Conservation (phyloP, 2,329 filamentous ascomycete genomes). For the Trichoderma brevicompactum region DNA sequence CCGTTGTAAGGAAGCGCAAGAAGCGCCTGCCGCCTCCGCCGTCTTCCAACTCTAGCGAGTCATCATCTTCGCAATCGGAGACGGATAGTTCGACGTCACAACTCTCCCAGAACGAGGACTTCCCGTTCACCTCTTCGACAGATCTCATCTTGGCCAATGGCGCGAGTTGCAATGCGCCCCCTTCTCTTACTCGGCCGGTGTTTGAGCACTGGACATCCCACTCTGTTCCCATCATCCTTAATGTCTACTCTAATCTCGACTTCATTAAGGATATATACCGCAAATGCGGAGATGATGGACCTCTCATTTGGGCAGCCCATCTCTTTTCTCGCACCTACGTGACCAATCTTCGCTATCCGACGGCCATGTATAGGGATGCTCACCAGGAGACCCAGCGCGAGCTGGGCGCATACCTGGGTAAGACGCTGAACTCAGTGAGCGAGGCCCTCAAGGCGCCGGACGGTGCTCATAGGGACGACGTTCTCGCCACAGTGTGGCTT, state of each 20-base stretch:
- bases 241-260: constrained; percentile 43
- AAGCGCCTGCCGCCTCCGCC: constrained; percentile 34
- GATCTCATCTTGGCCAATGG: neutral
- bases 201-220: constrained; percentile 46
- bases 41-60: neutral
- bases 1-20: constrained; percentile 40
- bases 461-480: constrained; percentile 41
- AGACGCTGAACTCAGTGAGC: constrained; percentile 45
- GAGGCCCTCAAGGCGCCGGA: constrained; percentile 42
- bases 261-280: constrained; percentile 43
- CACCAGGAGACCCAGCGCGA: constrained; percentile 39
- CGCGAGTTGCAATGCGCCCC: constrained; percentile 17
- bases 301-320: constrained; percentile 47
- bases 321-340: constrained; percentile 48
- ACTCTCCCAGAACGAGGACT: constrained; percentile 14
- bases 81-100: constrained; percentile 27
- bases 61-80: constrained; percentile 18
- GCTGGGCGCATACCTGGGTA: constrained; percentile 44
- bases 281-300: constrained; percentile 37
- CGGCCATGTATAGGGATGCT: constrained; percentile 37
- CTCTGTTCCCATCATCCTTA: constrained; percentile 47
- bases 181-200: constrained; percentile 35
- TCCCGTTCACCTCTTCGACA: constrained; percentile 24
- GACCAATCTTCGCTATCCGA: constrained; percentile 43
- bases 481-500: constrained; percentile 48